phyloP scores from a whole-genome alignment of 441 rosid genomes.

The Eutrema salsugineum region DNA sequence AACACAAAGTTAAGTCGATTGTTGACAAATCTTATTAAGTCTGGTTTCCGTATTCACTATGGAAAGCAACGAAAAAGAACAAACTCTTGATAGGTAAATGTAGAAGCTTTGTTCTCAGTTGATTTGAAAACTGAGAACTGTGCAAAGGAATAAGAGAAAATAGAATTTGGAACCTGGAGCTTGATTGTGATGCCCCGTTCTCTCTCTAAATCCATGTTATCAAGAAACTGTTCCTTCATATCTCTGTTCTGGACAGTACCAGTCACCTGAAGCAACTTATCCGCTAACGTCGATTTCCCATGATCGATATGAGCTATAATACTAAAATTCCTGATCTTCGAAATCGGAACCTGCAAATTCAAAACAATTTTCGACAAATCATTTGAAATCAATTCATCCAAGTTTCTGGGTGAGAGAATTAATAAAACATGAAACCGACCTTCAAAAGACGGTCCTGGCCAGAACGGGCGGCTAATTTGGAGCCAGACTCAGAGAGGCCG shows the following conservation, averaged over 20 bases:
- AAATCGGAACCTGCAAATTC: conserved; percentile 58
- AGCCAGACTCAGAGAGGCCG: conserved; percentile 28
- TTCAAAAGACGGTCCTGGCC: conserved; percentile 78
- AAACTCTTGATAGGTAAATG: background rate
- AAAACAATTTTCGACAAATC: background rate
- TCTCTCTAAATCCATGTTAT: conserved; percentile 98
- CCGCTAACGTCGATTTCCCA: conserved; percentile 95
- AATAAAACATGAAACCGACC: conserved; percentile 13
- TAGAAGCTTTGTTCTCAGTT: background rate
- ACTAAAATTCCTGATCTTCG: conserved; percentile 77
- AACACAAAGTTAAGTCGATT: background rate
- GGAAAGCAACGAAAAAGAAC: background rate
- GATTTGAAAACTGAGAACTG: background rate
- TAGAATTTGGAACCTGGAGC: conserved; percentile 55
- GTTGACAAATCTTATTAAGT: background rate
- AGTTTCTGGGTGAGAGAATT: background rate
- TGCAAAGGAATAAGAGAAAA: background rate
- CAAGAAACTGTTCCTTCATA: conserved; percentile 97
- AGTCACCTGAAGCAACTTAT: conserved; percentile 89
- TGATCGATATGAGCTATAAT: conserved; percentile 98
- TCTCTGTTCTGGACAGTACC: conserved; percentile 95
- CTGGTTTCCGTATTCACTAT: background rate
- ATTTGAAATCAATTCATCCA: background rate
- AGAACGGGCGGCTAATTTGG: conserved; percentile 33
- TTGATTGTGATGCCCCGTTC: conserved; percentile 98